Percentiles rank a stretch among this genome's conserved stretches.
These are phyloP conservation scores for Xylaria longipes DNA, from an alignment of 495 filamentous ascomycete species.

Conservation along the genomic window DNA sequence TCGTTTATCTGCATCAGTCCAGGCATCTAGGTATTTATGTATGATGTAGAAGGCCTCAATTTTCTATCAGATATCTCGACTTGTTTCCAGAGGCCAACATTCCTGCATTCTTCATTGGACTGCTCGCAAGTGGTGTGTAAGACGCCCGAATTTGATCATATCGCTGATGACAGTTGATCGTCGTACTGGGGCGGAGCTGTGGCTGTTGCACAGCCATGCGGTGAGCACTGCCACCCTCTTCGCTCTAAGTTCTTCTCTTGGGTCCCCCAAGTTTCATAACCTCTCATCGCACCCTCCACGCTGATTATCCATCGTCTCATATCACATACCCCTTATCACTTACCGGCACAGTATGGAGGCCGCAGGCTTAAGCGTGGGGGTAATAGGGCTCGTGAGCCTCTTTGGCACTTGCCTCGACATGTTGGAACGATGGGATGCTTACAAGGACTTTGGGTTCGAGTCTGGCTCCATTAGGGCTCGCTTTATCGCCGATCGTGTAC, in stretches of 20 bases:
- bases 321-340: neutral
- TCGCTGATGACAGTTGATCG: neutral
- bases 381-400: conserved; percentile 27
- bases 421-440: conserved; percentile 27
- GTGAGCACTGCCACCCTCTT: neutral
- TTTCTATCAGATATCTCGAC: neutral
- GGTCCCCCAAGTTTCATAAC: neutral
- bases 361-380: conserved; percentile 1
- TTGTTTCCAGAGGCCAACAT: neutral
- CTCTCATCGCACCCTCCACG: neutral
- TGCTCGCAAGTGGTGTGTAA: too few species aligned
- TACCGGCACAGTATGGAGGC: conserved; percentile 5
- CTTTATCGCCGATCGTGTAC: conserved; percentile 25
- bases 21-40: too few species aligned
- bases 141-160: too few species aligned
- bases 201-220: neutral
- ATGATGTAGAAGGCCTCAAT: neutral
- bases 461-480: conserved; percentile 25
- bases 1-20: neutral
- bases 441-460: conserved; percentile 28
- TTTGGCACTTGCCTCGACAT: conserved; percentile 32
- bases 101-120: too few species aligned
- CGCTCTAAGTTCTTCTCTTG: neutral
- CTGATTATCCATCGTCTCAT: neutral
- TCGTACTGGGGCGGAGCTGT: neutral